These are phyloP conservation scores for Microdochium paspali DNA, from an alignment of 2,329 filamentous ascomycete species.

Conservation along the genomic window DNA sequence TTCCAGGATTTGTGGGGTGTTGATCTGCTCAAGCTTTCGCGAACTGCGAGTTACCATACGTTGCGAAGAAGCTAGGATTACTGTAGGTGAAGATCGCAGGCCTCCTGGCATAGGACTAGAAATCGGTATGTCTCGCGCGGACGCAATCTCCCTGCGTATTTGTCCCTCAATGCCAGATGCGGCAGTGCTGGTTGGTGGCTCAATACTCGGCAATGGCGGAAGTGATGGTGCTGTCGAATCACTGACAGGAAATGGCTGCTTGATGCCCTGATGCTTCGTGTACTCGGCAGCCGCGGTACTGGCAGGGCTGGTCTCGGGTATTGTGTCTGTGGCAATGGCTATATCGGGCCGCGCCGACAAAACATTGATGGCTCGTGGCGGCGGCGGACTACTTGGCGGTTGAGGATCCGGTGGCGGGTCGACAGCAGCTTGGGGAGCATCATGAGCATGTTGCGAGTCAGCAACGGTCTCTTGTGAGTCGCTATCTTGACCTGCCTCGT, in stretches of 20 bases:
- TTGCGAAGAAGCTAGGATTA: constrained; percentile 15
- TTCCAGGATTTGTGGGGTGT: not conserved
- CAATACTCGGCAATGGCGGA: not conserved
- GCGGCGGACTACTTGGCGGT: constrained; percentile 1
- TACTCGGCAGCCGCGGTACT: constrained; percentile 4
- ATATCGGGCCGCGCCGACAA: not conserved
- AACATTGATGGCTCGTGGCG: not conserved
- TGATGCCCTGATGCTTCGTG: not conserved
- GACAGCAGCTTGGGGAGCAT: not conserved
- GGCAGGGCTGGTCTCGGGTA: constrained; percentile 21
- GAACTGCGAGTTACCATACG: constrained; percentile 9
- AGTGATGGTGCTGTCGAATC: not conserved
- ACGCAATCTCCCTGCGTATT: not conserved
- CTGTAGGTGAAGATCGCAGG: constrained; percentile 11
- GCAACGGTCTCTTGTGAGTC: constrained; percentile 20
- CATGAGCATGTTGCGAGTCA: constrained; percentile 15
- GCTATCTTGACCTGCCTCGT: constrained; percentile 4
- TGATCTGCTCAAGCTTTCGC: constrained; percentile 6
- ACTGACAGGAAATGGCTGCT: not conserved
- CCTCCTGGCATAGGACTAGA: constrained; percentile 1
- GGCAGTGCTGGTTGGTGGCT: not conserved
- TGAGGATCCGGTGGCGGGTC: too few relatives aligned
- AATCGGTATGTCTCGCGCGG: not conserved
- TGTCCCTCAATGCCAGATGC: not conserved
- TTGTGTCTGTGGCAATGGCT: constrained; percentile 9